A percentile compares a stretch with the other conserved stretches of the same genome.
phyloP scores from a whole-genome alignment of 495 filamentous ascomycete species.

The Neurospora pannonica region DNA sequence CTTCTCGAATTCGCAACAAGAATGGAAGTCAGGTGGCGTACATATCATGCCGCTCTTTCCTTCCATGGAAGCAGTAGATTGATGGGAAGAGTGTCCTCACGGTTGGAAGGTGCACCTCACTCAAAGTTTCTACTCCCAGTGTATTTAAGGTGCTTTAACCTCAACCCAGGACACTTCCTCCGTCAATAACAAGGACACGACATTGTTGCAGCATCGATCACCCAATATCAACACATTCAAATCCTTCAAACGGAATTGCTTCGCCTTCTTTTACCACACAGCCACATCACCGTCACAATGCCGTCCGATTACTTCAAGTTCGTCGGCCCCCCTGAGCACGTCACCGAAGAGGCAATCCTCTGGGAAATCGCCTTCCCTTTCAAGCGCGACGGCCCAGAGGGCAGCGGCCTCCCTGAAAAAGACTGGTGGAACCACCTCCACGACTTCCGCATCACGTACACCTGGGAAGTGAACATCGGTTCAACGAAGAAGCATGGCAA shows the following conservation, averaged over 20 bases:
- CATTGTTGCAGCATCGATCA: no score
- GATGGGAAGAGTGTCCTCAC: not conserved
- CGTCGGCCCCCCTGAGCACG: not conserved
- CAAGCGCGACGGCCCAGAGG: not conserved
- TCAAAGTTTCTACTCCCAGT: no score
- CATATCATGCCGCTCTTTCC: not conserved
- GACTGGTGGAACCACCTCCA: not conserved
- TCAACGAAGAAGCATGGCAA: not conserved
- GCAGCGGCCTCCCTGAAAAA: not conserved
- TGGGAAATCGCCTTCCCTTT: not conserved
- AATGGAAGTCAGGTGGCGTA: no score
- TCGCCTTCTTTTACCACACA: no score
- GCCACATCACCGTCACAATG: no score
- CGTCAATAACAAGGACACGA: no score
- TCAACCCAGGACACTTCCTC: no score
- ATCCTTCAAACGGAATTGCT: no score
- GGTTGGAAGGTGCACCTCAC: no score
- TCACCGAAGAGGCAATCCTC: not conserved
- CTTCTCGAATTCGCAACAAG: no score
- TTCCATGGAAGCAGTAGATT: not conserved
- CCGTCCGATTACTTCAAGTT: not conserved
- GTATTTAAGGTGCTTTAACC: no score
- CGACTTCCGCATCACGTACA: not conserved
- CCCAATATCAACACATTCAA: no score
- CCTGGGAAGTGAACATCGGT: not conserved